Evolutionary conservation across 2,329 filamentous ascomycete species (phyloP).

Genomic region (Gaeumannomyces sp.): DNA sequence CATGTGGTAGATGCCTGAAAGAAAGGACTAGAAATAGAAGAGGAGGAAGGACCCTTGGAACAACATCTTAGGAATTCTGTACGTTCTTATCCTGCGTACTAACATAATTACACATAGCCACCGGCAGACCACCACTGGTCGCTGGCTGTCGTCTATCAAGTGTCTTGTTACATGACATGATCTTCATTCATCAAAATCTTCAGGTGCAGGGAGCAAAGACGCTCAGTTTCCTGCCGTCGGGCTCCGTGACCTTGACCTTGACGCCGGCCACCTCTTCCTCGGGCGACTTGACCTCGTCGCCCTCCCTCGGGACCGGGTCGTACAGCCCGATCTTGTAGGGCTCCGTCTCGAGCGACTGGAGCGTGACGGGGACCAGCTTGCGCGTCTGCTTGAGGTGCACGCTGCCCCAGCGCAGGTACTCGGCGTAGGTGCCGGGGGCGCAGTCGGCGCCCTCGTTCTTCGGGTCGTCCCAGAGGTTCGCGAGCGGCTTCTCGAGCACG

Average conservation of each 20-base stretch:
- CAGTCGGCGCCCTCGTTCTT: constrained; percentile 6
- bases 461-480: constrained; percentile 9
- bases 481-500: constrained; percentile 2
- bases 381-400: constrained; percentile 1
- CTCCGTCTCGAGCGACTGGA: background rate
- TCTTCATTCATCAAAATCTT: no score
- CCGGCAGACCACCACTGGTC: no score
- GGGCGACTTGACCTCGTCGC: constrained; percentile 58
- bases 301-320: constrained; percentile 78
- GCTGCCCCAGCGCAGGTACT: constrained; percentile 6
- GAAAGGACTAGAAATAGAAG: no score
- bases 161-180: background rate
- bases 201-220: background rate
- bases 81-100: background rate
- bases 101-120: background rate
- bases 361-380: background rate
- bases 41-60: no score
- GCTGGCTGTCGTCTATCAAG: background rate
- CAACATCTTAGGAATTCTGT: no score
- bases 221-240: constrained; percentile 71
- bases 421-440: constrained; percentile 9
- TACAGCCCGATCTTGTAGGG: constrained; percentile 57
- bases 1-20: no score
- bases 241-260: constrained; percentile 88
- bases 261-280: constrained; percentile 65